Evolutionary conservation across 306 rosid species (phyloP).

Genomic region (Crotalaria pallida): DNA sequence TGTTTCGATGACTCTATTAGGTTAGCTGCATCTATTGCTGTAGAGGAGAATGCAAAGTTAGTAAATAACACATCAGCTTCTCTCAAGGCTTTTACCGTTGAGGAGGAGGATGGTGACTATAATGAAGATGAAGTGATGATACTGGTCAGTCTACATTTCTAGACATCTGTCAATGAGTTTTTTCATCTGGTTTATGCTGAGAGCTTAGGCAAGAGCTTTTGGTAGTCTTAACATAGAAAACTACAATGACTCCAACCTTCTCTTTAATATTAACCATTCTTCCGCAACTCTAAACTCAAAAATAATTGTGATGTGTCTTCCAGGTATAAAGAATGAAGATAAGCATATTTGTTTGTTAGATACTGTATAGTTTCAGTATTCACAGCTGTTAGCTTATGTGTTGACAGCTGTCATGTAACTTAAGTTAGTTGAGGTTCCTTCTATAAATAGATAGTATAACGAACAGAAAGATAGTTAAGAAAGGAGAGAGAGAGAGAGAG

Average conservation of each 20-base stretch:
- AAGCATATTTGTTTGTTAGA: background rate
- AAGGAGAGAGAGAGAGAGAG: no score
- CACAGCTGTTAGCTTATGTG: no score
- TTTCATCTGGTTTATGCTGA: background rate
- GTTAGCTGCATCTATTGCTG: conserved; percentile 41
- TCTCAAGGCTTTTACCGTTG: conserved; percentile 23
- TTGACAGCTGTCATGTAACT: no score
- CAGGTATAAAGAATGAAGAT: background rate
- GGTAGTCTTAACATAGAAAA: conserved; percentile 1
- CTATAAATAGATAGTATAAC: no score
- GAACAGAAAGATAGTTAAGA: no score
- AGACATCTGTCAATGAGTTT: background rate
- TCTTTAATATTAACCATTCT: background rate
- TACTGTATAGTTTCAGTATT: no score
- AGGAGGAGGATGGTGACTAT: conserved; percentile 29
- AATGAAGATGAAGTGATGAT: conserved; percentile 52
- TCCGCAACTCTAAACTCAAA: background rate
- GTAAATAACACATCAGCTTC: conserved; percentile 28
- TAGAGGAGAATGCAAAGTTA: conserved; percentile 31
- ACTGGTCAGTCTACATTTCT: conserved; percentile 32
- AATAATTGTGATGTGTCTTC: conserved; percentile 4
- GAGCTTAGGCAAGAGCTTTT: background rate
- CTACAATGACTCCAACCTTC: background rate
- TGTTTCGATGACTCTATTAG: conserved; percentile 27
- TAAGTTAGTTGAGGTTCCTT: no score